Evolutionary conservation across 2,329 filamentous ascomycete genomes (phyloP), one percentile per base, ranked within the genome.

Genomic region (Penicillium nordicum): DNA sequence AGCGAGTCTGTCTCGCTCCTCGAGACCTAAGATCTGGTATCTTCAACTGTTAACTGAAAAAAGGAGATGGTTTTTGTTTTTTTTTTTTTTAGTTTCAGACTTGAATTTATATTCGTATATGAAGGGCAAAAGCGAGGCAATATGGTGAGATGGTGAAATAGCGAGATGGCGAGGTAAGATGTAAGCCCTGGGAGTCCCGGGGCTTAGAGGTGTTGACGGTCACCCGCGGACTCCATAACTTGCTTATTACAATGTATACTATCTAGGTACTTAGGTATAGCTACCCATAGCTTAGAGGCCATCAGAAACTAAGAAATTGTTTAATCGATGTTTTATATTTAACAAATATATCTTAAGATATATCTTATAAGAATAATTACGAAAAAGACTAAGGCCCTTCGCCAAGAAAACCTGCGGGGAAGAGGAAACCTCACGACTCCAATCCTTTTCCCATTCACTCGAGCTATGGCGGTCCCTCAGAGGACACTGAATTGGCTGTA

Each of bases 401-500:
- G 57, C 57, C 57, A 59, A 57, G 57, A 57, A 36, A 51, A 34
- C 25, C 25, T 53, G 58, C 56, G 58, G 58, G 58, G 56, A 58
- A 55, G 40, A 52, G 41, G 41, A 25, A 43, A 37, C 34, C 6
- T 47, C 50, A 18, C 41, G 27, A 41, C 34, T 34, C 47, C 53
- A 46, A 51, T 47, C 21, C 44, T 34, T 36, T n/a, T 42, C 18
- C 29, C 59, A 61, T 34, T 44, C 29, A 32, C 12, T 16, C 38
- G 36, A 11, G 21, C 41, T 58, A 68, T 65, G 64, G 85, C 87
- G 67, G 89, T 96, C 71, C 88, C 90, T 68, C 92, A 96, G 75
- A 89, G 92, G 77, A 88, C 95, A 59, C 82, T 97, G 69, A 92
- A 92, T 77, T 97, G 93, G 93, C 86, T 97, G 6, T 96, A 96